Conservation (phyloP, 2,329 filamentous ascomycete genomes). For the Claviceps citrina region DNA sequence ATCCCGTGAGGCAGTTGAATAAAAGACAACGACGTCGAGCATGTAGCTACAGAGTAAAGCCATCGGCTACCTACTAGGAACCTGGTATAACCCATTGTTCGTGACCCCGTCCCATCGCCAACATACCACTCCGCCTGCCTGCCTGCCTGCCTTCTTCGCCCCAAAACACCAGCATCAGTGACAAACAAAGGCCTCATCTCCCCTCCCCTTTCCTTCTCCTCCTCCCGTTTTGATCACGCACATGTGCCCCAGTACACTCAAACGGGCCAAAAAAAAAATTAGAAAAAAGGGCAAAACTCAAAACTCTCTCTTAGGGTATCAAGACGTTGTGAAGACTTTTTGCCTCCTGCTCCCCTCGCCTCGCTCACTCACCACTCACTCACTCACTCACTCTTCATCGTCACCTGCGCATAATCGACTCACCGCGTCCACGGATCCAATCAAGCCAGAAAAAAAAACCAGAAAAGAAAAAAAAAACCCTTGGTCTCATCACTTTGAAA, state of each 20-base stretch:
- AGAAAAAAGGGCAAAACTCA: neutral
- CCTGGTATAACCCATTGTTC: too few species aligned
- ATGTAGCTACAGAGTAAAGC: too few species aligned
- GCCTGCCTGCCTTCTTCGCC: neutral
- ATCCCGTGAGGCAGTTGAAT: too few species aligned
- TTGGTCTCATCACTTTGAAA: too few species aligned
- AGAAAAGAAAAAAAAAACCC: neutral
- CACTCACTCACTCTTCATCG: neutral
- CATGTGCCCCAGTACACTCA: too few species aligned
- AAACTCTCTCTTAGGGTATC: slow-evolving; percentile 5
- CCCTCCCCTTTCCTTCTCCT: neutral
- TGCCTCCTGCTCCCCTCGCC: neutral
- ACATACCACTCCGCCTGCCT: too few species aligned
- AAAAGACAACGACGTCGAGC: too few species aligned
- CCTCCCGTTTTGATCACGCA: neutral
- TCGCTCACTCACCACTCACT: neutral
- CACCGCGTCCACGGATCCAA: neutral
- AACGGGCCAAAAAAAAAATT: too few species aligned
- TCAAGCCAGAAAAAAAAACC: neutral
- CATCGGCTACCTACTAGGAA: too few species aligned
- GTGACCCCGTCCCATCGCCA: too few species aligned
- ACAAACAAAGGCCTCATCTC: neutral
- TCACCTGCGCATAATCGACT: neutral
- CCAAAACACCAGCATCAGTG: neutral
- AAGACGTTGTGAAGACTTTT: neutral